Base-by-base conservation (phyloP, 108 stramenopile genomes). In the Skeletonema grethae region DNA sequence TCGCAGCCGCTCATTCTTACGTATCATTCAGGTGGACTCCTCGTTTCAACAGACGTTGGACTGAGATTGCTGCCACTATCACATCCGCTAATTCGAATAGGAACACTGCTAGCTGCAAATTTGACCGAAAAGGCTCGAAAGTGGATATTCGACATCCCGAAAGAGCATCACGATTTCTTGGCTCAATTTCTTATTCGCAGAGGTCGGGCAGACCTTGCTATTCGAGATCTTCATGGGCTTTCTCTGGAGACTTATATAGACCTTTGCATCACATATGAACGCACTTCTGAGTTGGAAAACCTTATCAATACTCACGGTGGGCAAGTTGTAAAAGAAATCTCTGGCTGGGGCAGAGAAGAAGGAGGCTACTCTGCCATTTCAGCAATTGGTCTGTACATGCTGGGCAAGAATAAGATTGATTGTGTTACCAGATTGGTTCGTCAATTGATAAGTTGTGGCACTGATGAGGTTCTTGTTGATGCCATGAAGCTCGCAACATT, bases 211-310 rank as follows among this genome's bases (percentile, higher is more conserved):
- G 83, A 76, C 20, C 61, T 94, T 57, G 90, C 88, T 10, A 50
- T 89, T n/a, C 57, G 65, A 20, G 65, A 86, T 34, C 61, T 94
- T 34, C 30, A 75, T 18, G 90, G 88, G 3, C 60, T 94, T 13
- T 91, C 90, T n/a, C 29, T 91, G 34, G 90, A 94, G 62, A 86
- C 76, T 0, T 80, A 78, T 10, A 75, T 91, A 32, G 93, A 94
- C 50, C 56, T 91, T 9, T 87, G 86, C 65, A 88, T 91, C 83
- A 65, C 76, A 58, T 82, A 85, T 64, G 88, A 84, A 8, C 82
- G 70, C 35, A 70, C 79, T 12, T 86, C 90, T 65, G 87, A 84
- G 24, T 63, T 94, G 46, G 88, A 86, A 65, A 72, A 87, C 72
- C 59, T 86, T 0, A 63, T 91, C 7, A 84, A 86, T 35, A 62